These are phyloP conservation scores for Rhodomyrtus psidioides DNA, from an alignment of 441 rosid species.

Conservation along the genomic window DNA sequence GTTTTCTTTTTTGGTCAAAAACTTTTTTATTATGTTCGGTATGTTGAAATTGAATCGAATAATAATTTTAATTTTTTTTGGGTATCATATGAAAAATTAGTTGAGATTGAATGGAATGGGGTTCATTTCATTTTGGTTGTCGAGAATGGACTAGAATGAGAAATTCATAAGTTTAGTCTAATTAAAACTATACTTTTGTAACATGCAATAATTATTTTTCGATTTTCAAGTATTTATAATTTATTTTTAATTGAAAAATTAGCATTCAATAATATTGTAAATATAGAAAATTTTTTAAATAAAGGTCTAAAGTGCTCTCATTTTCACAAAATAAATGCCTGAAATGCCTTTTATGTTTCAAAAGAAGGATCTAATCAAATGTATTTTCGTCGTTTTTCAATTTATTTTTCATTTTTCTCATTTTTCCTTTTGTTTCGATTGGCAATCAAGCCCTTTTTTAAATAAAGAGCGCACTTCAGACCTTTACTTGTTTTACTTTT, in stretches of 20 bases:
- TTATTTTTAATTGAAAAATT: neutral
- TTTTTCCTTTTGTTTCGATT: too few relatives aligned
- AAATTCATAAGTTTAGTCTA: neutral
- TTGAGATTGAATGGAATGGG: neutral
- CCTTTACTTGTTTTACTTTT: neutral
- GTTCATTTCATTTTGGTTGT: neutral
- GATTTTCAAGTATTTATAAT: neutral
- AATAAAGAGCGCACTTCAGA: too few relatives aligned
- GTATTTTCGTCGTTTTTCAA: too few relatives aligned
- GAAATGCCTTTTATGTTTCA: too few relatives aligned
- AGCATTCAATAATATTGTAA: neutral
- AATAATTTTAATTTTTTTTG: neutral
- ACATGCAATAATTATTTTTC: neutral
- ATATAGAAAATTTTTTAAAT: neutral
- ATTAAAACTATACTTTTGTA: neutral
- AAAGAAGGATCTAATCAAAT: too few relatives aligned
- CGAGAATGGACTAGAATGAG: neutral
- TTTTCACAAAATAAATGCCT: accelerated
- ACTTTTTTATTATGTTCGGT: neutral
- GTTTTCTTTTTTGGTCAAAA: too few relatives aligned
- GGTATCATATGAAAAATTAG: neutral
- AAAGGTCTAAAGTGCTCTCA: too few relatives aligned
- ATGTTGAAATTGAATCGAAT: neutral
- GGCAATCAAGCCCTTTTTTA: too few relatives aligned
- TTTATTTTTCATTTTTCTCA: too few relatives aligned